phyloP scores from a whole-genome alignment of 441 rosid species.

The Pelargonium cotyledonis region DNA sequence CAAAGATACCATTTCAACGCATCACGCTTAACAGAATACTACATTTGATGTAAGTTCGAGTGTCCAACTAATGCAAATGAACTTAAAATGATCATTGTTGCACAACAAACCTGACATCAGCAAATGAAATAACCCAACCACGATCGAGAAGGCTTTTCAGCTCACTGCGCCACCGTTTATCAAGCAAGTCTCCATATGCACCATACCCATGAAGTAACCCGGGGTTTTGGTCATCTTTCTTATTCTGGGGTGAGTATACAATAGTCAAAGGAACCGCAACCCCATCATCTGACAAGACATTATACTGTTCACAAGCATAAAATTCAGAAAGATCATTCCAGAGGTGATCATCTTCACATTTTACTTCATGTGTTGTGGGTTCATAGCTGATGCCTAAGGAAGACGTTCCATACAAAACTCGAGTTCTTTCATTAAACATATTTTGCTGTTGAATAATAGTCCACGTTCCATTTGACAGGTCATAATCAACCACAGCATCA shows the following conservation, averaged over 20 bases:
- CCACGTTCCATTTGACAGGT: conserved; percentile 75
- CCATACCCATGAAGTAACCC: conserved; percentile 92
- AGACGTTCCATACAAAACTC: conserved; percentile 69
- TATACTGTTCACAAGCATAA: conserved; percentile 63
- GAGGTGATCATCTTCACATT: conserved; percentile 46
- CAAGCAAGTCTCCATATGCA: conserved; percentile 88
- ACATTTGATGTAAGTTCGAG: background rate
- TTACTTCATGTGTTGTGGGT: conserved; percentile 34
- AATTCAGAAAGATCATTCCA: conserved; percentile 95
- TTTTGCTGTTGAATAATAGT: conserved; percentile 89
- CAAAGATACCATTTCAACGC: conserved; percentile 21
- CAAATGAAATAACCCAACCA: conserved; percentile 92
- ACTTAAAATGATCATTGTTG: background rate
- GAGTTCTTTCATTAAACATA: conserved; percentile 84
- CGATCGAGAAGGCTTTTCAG: conserved; percentile 97
- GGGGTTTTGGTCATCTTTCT: conserved; percentile 40
- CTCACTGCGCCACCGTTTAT: conserved; percentile 88
- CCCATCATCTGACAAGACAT: conserved; percentile 74
- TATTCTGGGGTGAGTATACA: conserved; percentile 51
- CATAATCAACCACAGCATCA: conserved; percentile 91
- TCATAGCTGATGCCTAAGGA: conserved; percentile 32
- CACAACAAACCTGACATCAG: conserved; percentile 79
- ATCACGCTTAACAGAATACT: conserved; percentile 9
- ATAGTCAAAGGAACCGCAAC: conserved; percentile 66
- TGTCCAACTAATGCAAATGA: conserved; percentile 1